Percentiles rank a stretch among this genome's conserved stretches.
These are phyloP conservation scores for Apostasia shenzhenica DNA, from an alignment of 106 monocot species.

Conservation along the genomic window DNA sequence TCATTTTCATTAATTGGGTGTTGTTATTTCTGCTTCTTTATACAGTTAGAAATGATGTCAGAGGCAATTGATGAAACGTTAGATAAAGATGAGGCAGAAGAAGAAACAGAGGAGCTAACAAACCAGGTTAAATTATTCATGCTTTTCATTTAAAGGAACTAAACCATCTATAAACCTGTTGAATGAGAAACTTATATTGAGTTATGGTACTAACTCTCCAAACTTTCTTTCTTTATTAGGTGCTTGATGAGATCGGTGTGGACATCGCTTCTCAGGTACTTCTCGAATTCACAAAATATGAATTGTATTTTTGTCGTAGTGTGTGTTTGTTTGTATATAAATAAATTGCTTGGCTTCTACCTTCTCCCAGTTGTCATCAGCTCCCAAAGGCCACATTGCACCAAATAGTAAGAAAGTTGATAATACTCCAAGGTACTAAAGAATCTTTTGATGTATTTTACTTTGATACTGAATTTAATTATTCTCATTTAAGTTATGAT, in stretches of 20 bases:
- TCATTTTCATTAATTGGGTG: too few relatives aligned
- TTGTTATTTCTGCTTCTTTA: too few relatives aligned
- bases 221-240: constrained; percentile 30
- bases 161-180: not conserved
- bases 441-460: not conserved
- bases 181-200: not conserved
- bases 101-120: constrained; percentile 80
- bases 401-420: constrained; percentile 30
- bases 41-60: constrained; percentile 95
- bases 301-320: not conserved
- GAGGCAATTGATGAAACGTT: constrained; percentile 78
- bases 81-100: constrained; percentile 82
- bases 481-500: too few relatives aligned
- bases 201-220: not conserved
- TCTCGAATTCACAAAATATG: not conserved
- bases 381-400: constrained; percentile 68
- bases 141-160: too few relatives aligned
- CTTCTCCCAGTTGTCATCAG: constrained; percentile 52
- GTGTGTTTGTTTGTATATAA: not conserved
- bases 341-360: constrained; percentile 1
- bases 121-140: constrained; percentile 46
- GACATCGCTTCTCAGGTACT: constrained; percentile 85
- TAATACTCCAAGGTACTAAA: constrained; percentile 1
- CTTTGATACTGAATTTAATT: too few relatives aligned
- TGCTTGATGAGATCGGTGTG: constrained; percentile 97